These are phyloP conservation scores for Populus nigra DNA, from an alignment of 345 rosid species.

Conservation along the genomic window DNA sequence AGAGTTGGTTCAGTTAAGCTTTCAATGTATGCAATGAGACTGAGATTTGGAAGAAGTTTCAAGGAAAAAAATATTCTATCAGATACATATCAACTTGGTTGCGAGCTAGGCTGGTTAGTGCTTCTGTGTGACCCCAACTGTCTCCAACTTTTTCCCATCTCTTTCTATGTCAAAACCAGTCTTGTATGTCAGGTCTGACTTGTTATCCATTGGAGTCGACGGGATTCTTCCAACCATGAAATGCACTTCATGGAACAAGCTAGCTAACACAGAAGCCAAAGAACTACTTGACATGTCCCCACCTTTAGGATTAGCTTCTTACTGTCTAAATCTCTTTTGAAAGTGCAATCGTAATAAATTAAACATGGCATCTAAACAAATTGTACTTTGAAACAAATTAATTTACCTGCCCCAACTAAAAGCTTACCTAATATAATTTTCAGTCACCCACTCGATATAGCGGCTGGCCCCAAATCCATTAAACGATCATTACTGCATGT, in stretches of 20 bases:
- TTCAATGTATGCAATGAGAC: neutral
- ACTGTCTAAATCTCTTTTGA: neutral
- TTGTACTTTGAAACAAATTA: constrained; percentile 18
- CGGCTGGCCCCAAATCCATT: constrained; percentile 1
- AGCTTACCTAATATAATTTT: constrained; percentile 27
- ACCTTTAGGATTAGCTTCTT: neutral
- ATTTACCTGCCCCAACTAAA: constrained; percentile 55
- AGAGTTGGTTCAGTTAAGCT: constrained; percentile 4
- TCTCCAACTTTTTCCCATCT: neutral
- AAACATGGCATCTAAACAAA: neutral
- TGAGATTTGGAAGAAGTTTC: neutral
- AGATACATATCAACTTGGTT: neutral
- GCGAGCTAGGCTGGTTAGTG: neutral
- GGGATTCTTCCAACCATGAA: neutral
- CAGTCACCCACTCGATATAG: constrained; percentile 11
- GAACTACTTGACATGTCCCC: neutral
- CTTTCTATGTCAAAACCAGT: neutral
- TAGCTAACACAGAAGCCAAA: neutral
- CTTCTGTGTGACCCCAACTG: neutral
- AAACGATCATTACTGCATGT: constrained; percentile 10
- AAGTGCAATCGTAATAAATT: neutral
- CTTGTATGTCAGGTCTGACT: constrained; percentile 1
- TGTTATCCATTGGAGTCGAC: neutral
- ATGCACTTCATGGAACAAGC: neutral
- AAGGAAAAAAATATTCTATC: neutral